A percentile compares a stretch with the other conserved stretches of the same genome.
Evolutionary conservation across 129 eudicot genomes (phyloP).

Genomic region (Lonicera japonica): DNA sequence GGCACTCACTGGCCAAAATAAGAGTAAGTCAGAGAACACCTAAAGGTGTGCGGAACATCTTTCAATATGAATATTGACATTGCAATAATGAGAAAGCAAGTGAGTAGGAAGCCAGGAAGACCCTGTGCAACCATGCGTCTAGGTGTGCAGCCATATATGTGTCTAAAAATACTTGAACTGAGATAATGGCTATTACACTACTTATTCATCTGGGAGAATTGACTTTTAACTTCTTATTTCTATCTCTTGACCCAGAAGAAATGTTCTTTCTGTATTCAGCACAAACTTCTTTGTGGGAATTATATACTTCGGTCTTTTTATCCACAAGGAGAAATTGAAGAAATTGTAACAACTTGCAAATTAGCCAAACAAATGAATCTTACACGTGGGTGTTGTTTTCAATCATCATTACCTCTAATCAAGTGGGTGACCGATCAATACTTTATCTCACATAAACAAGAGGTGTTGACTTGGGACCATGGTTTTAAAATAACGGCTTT

Average conservation of each 20-base stretch:
- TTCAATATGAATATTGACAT: background rate
- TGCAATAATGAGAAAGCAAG: background rate
- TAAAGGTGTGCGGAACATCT: slow-evolving; percentile 3
- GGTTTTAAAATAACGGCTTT: background rate
- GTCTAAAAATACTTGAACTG: background rate
- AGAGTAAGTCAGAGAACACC: slow-evolving; percentile 4
- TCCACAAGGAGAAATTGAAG: background rate
- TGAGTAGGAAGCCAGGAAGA: background rate
- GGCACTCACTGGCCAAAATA: slow-evolving; percentile 46
- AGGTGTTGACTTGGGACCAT: background rate
- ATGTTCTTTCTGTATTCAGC: background rate
- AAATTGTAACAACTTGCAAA: background rate
- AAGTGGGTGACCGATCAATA: background rate
- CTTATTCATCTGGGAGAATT: background rate
- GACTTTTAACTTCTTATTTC: no score
- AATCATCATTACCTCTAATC: background rate
- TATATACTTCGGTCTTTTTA: background rate
- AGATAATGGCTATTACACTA: background rate
- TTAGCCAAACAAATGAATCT: background rate
- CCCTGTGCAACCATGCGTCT: background rate
- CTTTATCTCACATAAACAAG: background rate
- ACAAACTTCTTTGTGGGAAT: background rate
- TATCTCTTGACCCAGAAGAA: background rate
- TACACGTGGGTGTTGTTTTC: background rate
- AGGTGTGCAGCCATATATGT: no score